Percentiles rank a stretch among this genome's conserved stretches.
Evolutionary conservation across 805 yeast genomes (phyloP).

Genomic region (Candida xyloterini): DNA sequence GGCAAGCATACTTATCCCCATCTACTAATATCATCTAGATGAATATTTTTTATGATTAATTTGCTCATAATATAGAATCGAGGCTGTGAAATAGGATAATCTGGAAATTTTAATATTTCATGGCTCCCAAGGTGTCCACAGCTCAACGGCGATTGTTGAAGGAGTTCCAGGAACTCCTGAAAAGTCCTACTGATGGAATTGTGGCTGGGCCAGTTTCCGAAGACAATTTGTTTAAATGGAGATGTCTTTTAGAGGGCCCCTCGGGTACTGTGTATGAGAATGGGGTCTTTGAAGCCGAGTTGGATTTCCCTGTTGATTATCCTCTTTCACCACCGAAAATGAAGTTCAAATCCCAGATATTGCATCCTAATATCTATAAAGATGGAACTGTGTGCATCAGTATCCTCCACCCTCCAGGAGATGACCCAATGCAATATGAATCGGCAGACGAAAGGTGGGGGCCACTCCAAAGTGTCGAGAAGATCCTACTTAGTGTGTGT

Average conservation of each 20-base stretch:
- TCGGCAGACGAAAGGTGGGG: slow-evolving; percentile 97
- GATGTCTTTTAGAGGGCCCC: slow-evolving; percentile 53
- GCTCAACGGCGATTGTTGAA: slow-evolving; percentile 86
- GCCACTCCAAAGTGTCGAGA: slow-evolving; percentile 97
- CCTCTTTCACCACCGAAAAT: slow-evolving; percentile 64
- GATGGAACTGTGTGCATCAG: slow-evolving; percentile 97
- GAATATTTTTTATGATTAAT: slow-evolving; percentile 4
- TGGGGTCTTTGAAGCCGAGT: slow-evolving; percentile 51
- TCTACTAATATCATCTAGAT: slow-evolving; percentile 68
- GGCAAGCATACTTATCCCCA: slow-evolving; percentile 78
- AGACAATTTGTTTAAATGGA: slow-evolving; percentile 51
- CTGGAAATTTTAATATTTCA: slow-evolving; percentile 1
- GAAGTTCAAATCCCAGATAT: slow-evolving; percentile 68
- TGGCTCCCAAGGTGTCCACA: slow-evolving; percentile 30
- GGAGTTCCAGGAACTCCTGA: slow-evolving; percentile 81
- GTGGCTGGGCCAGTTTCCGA: slow-evolving; percentile 87
- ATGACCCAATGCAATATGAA: slow-evolving; percentile 95
- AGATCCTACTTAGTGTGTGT: slow-evolving; percentile 86
- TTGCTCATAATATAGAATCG: slow-evolving; percentile 15
- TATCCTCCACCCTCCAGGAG: slow-evolving; percentile 93
- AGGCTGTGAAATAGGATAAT: slow-evolving; percentile 2
- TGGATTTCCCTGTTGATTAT: slow-evolving; percentile 47
- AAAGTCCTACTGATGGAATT: slow-evolving; percentile 92
- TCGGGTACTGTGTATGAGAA: slow-evolving; percentile 50
- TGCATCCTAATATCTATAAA: slow-evolving; percentile 91